Conservation (phyloP, 2,329 filamentous ascomycete species). For the Davidsoniella eucalypti region DNA sequence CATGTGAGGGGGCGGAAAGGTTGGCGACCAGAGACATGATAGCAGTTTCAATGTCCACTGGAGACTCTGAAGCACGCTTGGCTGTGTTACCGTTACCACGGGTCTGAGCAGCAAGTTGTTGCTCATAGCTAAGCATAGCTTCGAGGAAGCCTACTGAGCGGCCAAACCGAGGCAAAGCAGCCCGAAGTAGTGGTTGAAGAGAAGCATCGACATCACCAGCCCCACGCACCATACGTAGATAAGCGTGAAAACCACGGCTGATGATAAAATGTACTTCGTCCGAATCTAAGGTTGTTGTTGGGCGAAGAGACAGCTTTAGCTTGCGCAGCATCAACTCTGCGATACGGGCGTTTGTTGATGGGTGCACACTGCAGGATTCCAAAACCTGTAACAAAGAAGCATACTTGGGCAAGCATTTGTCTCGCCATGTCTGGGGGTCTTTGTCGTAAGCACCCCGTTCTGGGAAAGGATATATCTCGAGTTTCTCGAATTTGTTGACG, state of each 20-base stretch:
- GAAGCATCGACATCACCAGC: conserved; percentile 40
- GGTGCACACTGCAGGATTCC: conserved; percentile 44
- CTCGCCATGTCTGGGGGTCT: conserved; percentile 43
- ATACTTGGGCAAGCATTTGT: conserved; percentile 49
- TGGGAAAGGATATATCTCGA: conserved; percentile 48
- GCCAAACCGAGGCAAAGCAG: conserved; percentile 49
- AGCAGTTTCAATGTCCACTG: conserved; percentile 40
- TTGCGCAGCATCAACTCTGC: conserved; percentile 49
- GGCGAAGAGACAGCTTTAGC: conserved; percentile 46
- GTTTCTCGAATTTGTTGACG: conserved; percentile 47
- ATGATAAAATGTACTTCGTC: conserved; percentile 57
- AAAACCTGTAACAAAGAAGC: conserved; percentile 49
- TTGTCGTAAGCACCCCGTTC: conserved; percentile 46
- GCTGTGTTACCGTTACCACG: background rate
- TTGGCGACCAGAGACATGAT: conserved; percentile 52
- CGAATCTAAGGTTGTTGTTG: conserved; percentile 39
- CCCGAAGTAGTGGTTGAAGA: conserved; percentile 49
- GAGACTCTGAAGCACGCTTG: background rate
- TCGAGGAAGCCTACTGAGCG: conserved; percentile 50
- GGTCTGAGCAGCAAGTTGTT: conserved; percentile 3
- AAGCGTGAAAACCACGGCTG: conserved; percentile 58
- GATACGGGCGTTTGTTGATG: conserved; percentile 49
- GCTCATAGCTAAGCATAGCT: conserved; percentile 14
- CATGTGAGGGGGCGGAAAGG: conserved; percentile 57
- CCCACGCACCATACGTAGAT: conserved; percentile 47